These are phyloP conservation scores for Podila epicladia DNA, from an alignment of 192 early-diverging fungal genomes.

Conservation along the genomic window DNA sequence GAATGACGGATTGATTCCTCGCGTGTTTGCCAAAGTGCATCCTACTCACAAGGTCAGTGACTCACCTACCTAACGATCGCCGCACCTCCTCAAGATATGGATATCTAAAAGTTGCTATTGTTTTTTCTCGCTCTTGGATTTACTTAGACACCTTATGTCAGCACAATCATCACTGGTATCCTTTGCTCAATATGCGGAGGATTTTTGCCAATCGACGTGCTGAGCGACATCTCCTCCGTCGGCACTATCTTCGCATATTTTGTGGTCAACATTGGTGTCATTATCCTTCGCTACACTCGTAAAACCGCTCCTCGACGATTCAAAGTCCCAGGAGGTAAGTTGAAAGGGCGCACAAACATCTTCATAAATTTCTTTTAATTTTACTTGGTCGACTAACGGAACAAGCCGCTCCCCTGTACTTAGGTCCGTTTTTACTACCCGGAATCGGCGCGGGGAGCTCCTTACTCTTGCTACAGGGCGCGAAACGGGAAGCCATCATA, in stretches of 20 bases:
- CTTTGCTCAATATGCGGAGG: constrained; percentile 75
- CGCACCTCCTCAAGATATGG: neutral
- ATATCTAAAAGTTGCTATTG: neutral
- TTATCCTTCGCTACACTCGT: constrained; percentile 80
- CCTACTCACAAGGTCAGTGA: constrained; percentile 53
- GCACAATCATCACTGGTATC: constrained; percentile 73
- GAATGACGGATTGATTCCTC: constrained; percentile 78
- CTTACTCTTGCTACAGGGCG: constrained; percentile 73
- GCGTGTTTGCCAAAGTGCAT: constrained; percentile 75
- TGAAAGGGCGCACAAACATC: neutral
- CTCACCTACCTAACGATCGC: no score
- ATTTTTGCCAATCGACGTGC: constrained; percentile 82
- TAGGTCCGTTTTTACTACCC: constrained; percentile 70
- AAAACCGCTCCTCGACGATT: constrained; percentile 77
- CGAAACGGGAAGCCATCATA: constrained; percentile 70
- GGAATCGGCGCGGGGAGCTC: constrained; percentile 67
- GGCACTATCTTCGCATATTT: constrained; percentile 90
- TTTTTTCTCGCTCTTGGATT: neutral
- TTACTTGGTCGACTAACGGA: no score
- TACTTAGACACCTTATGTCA: constrained; percentile 77
- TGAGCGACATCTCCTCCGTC: constrained; percentile 87
- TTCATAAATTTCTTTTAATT: no score
- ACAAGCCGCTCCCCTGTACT: neutral
- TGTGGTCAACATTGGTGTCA: constrained; percentile 80
- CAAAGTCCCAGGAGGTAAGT: constrained; percentile 70